These are phyloP conservation scores for Lotus japonicus DNA, from an alignment of 306 rosid genomes.

Conservation along the genomic window DNA sequence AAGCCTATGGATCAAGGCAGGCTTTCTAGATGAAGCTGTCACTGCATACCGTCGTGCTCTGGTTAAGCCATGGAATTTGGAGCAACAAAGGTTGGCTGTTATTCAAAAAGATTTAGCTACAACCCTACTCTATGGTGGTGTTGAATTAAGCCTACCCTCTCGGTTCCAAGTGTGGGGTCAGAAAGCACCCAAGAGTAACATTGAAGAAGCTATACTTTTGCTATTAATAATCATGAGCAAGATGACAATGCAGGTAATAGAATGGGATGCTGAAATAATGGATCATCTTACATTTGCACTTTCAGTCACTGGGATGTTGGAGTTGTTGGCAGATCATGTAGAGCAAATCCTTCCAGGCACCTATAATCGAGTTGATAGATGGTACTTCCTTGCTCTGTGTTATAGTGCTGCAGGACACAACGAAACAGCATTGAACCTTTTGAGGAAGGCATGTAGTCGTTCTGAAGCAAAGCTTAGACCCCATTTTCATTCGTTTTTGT, in stretches of 20 bases:
- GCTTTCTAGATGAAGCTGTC: conserved; percentile 72
- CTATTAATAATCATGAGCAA: conserved; percentile 56
- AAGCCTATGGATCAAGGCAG: conserved; percentile 58
- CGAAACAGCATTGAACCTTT: conserved; percentile 60
- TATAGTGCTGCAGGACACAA: conserved; percentile 62
- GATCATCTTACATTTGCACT: conserved; percentile 74
- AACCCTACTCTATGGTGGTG: conserved; percentile 67
- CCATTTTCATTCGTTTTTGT: conserved; percentile 52
- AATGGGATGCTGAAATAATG: conserved; percentile 72
- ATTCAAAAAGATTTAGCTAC: conserved; percentile 60
- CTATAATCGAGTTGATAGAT: conserved; percentile 56
- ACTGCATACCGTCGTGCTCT: conserved; percentile 60
- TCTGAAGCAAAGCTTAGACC: conserved; percentile 50
- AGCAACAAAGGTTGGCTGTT: conserved; percentile 45
- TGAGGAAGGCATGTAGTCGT: conserved; percentile 58
- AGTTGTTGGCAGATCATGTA: conserved; percentile 52
- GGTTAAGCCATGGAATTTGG: conserved; percentile 78
- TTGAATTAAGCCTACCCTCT: conserved; percentile 58
- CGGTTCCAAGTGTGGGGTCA: conserved; percentile 48
- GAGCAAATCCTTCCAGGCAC: conserved; percentile 76
- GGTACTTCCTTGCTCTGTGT: conserved; percentile 88
- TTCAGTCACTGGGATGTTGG: conserved; percentile 55
- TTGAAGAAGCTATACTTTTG: conserved; percentile 71
- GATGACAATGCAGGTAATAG: conserved; percentile 41
- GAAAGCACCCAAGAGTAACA: conserved; percentile 41